Percentiles rank a stretch among this genome's conserved stretches.
phyloP scores from a whole-genome alignment of 179 eudicot species.

The Vitellaria paradoxa region DNA sequence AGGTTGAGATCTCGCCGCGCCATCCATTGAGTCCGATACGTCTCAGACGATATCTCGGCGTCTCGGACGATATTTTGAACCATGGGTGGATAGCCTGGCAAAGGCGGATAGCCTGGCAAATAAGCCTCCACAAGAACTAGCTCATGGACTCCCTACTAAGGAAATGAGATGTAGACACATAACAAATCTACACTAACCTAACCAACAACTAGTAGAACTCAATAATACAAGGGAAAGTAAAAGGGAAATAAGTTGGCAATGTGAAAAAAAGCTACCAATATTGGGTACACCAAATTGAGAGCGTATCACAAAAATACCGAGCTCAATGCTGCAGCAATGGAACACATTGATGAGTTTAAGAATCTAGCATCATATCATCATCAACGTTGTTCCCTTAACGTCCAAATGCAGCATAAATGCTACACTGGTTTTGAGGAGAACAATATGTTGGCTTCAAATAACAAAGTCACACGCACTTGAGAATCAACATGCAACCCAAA shows the following conservation, averaged over 20 bases:
- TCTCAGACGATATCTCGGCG: too few relatives aligned
- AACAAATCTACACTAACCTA: not conserved
- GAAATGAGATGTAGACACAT: too few relatives aligned
- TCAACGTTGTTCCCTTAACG: constrained; percentile 14
- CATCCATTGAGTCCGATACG: too few relatives aligned
- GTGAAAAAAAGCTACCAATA: not conserved
- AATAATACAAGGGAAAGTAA: not conserved
- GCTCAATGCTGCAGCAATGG: not conserved
- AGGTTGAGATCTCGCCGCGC: too few relatives aligned
- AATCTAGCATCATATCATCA: not conserved
- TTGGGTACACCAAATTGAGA: not conserved
- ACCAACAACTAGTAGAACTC: not conserved
- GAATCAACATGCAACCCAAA: not conserved
- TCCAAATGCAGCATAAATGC: constrained; percentile 16
- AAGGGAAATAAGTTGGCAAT: not conserved
- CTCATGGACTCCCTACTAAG: too few relatives aligned
- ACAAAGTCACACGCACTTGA: not conserved
- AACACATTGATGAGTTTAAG: not conserved
- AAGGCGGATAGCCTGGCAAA: too few relatives aligned
- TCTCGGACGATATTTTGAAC: too few relatives aligned
- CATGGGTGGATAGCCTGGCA: too few relatives aligned
- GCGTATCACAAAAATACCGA: not conserved
- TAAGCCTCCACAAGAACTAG: too few relatives aligned
- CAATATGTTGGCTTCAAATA: constrained; percentile 7
- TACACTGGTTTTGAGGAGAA: constrained; percentile 9